Percentiles rank a stretch among this genome's conserved stretches.
phyloP scores from a whole-genome alignment of 2,329 filamentous ascomycete genomes.

The Aureobasidium sp. region DNA sequence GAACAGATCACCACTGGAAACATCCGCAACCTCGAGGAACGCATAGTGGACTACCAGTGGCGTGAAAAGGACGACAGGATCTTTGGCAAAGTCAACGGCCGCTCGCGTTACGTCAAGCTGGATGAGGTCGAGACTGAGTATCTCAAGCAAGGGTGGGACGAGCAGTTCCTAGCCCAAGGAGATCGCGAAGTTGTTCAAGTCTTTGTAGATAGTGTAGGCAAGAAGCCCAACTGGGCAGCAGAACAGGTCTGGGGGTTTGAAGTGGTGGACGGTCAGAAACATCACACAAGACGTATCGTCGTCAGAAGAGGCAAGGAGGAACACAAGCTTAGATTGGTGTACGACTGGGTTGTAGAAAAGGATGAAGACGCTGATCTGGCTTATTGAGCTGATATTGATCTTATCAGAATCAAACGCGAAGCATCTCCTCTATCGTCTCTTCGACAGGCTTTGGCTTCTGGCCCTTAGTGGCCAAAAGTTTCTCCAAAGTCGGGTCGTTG shows the following conservation, averaged over 20 bases:
- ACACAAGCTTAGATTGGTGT: conserved; percentile 36
- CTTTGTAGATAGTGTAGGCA: conserved; percentile 40
- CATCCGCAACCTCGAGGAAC: conserved; percentile 57
- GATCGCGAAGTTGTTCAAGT: conserved; percentile 41
- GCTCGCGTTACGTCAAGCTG: conserved; percentile 39
- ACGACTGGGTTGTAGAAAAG: conserved; percentile 31
- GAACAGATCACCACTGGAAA: conserved; percentile 65
- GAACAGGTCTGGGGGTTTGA: conserved; percentile 48
- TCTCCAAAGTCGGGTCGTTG: conserved; percentile 35
- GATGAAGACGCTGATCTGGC: conserved; percentile 1
- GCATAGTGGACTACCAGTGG: conserved; percentile 50
- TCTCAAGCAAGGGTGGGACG: conserved; percentile 53
- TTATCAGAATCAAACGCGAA: neutral
- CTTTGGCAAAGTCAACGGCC: conserved; percentile 63
- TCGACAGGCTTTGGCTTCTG: conserved; percentile 33
- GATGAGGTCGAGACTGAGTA: conserved; percentile 40
- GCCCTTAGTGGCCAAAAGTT: conserved; percentile 30
- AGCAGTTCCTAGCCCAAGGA: conserved; percentile 42
- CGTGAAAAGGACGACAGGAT: conserved; percentile 70
- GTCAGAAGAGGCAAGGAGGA: conserved; percentile 34
- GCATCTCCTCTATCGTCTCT: conserved; percentile 37
- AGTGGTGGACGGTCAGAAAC: conserved; percentile 35
- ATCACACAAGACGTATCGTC: conserved; percentile 34
- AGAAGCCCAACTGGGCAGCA: conserved; percentile 42
- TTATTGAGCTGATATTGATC: neutral